Base-by-base conservation (phyloP, 352 stramenopile genomes). In the Pseudoperonospora humuli region DNA sequence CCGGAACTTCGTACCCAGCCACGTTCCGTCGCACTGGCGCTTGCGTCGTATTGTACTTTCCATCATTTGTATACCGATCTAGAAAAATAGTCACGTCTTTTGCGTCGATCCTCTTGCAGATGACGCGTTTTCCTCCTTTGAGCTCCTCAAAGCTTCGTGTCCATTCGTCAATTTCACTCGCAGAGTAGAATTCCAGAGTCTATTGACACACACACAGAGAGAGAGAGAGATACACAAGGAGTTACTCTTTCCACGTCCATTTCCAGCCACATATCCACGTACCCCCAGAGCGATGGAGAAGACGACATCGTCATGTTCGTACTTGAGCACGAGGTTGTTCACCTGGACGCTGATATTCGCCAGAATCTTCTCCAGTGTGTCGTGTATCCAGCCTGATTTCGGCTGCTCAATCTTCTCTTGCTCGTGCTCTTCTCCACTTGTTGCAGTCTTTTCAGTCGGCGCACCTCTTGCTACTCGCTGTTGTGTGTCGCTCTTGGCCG, bases 311-410 rank as follows among this genome's bases (percentile, higher is more conserved):
- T 88, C 77, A 51, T 93, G 70, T 38, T 93, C 78, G 45, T 91
- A 93, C 50, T 93, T 93, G 25, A 93, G 69, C 20, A 93, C 81
- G 15, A 93, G 73, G 42, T 93, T 93, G 50, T 91, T 91, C 27
- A 93, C 55, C 61, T 92, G 81, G 19, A 93, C 67, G 21, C 70
- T 86, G 26, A 90, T 54, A 45, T 93, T 93, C n/a, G 71, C 64
- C 15, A 93, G 53, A 33, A 93, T 90, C 31, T 75, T 84, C 49
- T 86, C 70, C 38, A 93, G 57, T 21, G 69, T 86, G 27, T 86
- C 75, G 21, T 86, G 68, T 9, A 90, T 63, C 81, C 81, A 93
- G 0, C 74, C 77, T 0, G 78, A 81, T 50, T 93, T 93, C 18
- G 81, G 76, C 15, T 81, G 60, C 14, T 93, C 81, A 0, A 93